Evolutionary conservation across 441 rosid species (phyloP), one percentile per base, ranked within the genome.

Genomic region (Pelargonium cotyledonis): DNA sequence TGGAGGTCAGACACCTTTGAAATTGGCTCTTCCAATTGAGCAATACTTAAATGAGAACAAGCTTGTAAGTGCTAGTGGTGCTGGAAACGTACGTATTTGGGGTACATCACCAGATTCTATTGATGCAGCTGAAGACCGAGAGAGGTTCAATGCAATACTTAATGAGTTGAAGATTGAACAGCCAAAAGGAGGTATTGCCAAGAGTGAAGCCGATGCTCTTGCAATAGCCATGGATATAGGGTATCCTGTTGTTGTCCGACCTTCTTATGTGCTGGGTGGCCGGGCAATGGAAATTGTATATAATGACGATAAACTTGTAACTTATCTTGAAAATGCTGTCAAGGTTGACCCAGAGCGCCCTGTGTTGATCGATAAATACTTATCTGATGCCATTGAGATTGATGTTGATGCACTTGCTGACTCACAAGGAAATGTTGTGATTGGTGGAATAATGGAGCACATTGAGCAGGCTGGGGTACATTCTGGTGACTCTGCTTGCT

Each of bases 1-100:
- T 78, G 99, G 99, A 70, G 99, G 99, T 65, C 97, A 94, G 80
- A 94, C 97, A 70, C 99, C 99, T 11, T 78, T 94, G 79, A 94
- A 94, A 80, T 81, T 91, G 67, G 82, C 97, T 72, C 86, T 89
- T 23, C 96, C 97, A 23, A 90, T 94, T 78, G 90, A 91, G 80
- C 85, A 70, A 68, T 85, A 88, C 77, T 76, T 95, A 72, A 95
- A 95, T 72, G 87, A 86, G 80, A 80, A 89, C 71, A 85, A 65
- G 81, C 94, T 80, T 63, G 70, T 80, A 68, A 72, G 80, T 81
- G 80, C 89, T 65, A 90, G 96, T 55, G 96, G 96, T 47, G 74
- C 75, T 55, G 99, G 97, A 53, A 79, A 40, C 66, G 96, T 95
- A 51, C 77, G 85, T 66, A 91, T 94, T 55, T 94, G 97, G 99